These are phyloP conservation scores for Arthrobotrys sinensis DNA, from an alignment of 2,329 filamentous ascomycete genomes.

Conservation along the genomic window DNA sequence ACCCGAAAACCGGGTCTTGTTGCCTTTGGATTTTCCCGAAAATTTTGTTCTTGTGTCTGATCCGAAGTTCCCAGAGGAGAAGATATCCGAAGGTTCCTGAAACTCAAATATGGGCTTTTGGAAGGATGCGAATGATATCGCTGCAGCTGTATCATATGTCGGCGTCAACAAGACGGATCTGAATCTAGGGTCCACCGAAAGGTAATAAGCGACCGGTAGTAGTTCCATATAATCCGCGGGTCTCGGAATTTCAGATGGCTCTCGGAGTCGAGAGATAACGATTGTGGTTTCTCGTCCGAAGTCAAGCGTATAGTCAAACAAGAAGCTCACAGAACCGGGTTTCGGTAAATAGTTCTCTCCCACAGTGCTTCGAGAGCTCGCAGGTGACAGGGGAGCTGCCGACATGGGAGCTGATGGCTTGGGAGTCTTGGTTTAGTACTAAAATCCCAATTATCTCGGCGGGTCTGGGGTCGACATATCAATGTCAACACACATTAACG, in stretches of 20 bases:
- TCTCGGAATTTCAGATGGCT: constrained; percentile 57
- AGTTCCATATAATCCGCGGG: constrained; percentile 47
- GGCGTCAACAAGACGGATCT: constrained; percentile 49
- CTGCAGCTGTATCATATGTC: constrained; percentile 47
- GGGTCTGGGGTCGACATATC: constrained; percentile 8
- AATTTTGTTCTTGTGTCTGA: constrained; percentile 26
- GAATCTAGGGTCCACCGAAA: constrained; percentile 58
- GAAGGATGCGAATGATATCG: constrained; percentile 54
- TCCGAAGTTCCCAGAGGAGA: constrained; percentile 13
- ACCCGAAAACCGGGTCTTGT: constrained; percentile 48
- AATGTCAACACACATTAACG: neutral
- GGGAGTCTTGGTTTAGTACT: neutral
- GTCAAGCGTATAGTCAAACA: constrained; percentile 56
- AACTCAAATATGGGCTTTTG: constrained; percentile 46
- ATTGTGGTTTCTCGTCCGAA: constrained; percentile 56
- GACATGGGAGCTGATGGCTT: constrained; percentile 26
- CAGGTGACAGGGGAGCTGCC: constrained; percentile 13
- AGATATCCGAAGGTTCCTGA: constrained; percentile 27
- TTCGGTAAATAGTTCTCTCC: constrained; percentile 42
- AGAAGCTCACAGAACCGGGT: constrained; percentile 36
- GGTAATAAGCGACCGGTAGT: constrained; percentile 55
- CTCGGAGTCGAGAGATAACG: constrained; percentile 51
- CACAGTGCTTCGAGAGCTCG: constrained; percentile 46
- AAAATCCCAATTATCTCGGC: constrained; percentile 1
- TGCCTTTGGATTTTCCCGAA: constrained; percentile 34